Evolutionary conservation across 345 rosid species (phyloP), one percentile per base, ranked within the genome.

Genomic region (Citrus cavaleriei): DNA sequence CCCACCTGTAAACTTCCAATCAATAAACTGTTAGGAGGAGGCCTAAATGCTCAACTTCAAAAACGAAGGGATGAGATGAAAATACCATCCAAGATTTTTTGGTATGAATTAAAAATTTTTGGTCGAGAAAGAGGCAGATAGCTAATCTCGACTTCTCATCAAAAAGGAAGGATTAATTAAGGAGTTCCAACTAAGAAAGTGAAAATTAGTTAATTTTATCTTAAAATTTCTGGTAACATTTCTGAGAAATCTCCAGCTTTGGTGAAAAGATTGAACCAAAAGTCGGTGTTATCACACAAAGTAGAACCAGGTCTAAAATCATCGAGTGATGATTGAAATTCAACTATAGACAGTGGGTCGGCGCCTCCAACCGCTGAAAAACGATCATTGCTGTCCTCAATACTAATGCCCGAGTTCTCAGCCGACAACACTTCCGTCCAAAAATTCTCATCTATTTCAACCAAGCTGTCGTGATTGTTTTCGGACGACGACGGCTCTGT

Each of bases 221-320:
- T 13, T 46, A 13, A 90, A 79, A 86, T 70, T 63, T 87, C 86
- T 18, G 85, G 80, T 19, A 87, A 70, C 70, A 88, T 88, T 21
- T 82, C 80, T 30, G 81, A 37, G 7, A 10, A 60, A 10, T 78
- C 93, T 16, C 85, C 90, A 5, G 84, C 82, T 83, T 79, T 76
- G 35, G 88, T 83, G 76, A 92, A 76, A 64, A 89, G 78, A 49
- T 81, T 83, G 76, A 77, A 77, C 96, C 94, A 90, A 82, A 85
- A 92, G 63, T 87, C 91, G 90, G 83, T 80, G 73, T 80, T 82
- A 59, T 86, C 90, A 72, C 49, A 81, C 69, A 85, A 9, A 67
- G 75, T 81, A 10, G 85, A 83, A 67, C 77, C 75, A 38, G 58
- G 71, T 24, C 21, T 27, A 35, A 64, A 64, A 65, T 1, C 74